Evolutionary conservation across 129 eudicot species (phyloP).

Genomic region (Solidago caesia): DNA sequence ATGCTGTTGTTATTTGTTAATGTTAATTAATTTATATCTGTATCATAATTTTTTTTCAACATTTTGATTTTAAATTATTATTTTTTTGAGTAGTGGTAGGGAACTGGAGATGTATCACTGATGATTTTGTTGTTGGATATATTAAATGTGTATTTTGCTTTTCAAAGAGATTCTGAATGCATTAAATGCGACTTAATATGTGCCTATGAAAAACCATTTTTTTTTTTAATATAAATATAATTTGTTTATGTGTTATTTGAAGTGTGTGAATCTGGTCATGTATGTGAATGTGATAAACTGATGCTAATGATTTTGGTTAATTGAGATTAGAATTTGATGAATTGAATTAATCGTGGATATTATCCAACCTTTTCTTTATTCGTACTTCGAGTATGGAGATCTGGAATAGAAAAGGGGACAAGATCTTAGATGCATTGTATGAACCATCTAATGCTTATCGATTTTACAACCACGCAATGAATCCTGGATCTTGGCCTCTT

Average conservation of each 20-base stretch:
- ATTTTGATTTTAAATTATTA: too few relatives aligned
- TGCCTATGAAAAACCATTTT: too few relatives aligned
- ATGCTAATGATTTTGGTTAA: neutral
- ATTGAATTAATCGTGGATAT: neutral
- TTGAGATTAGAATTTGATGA: neutral
- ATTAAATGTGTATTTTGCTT: too few relatives aligned
- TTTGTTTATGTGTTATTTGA: neutral
- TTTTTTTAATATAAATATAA: neutral
- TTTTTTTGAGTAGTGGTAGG: too few relatives aligned
- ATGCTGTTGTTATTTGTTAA: too few relatives aligned
- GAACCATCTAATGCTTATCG: neutral
- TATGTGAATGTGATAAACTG: neutral
- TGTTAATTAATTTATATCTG: too few relatives aligned
- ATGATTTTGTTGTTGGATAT: too few relatives aligned
- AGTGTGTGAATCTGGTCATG: neutral
- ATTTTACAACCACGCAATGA: neutral
- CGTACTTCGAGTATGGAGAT: constrained; percentile 20
- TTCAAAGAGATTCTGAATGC: too few relatives aligned
- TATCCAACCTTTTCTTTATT: neutral
- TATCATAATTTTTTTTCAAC: too few relatives aligned
- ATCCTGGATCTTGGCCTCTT: neutral
- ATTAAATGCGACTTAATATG: too few relatives aligned
- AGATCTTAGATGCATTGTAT: neutral
- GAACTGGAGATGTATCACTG: too few relatives aligned
- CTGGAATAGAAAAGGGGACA: neutral